A percentile compares a stretch with the other conserved stretches of the same genome.
phyloP scores from a whole-genome alignment of 768 basidiomycete genomes.

The Lentinus tigrinus region DNA sequence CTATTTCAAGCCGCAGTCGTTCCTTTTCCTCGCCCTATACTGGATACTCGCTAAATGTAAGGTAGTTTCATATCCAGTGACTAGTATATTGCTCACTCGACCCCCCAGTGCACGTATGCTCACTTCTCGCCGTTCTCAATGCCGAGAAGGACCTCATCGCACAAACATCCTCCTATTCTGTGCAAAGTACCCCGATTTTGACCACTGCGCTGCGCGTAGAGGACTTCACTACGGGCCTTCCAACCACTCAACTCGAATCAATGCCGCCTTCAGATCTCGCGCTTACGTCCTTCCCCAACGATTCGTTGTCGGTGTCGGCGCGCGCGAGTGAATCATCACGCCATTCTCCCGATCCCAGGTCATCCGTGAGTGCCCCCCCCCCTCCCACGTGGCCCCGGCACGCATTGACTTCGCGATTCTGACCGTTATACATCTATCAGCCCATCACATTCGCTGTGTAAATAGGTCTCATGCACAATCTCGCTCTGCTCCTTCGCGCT shows the following conservation, averaged over 20 bases:
- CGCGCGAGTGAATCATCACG: background rate
- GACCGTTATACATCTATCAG: background rate
- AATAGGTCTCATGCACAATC: background rate
- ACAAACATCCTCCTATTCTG: background rate
- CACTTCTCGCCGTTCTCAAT: conserved; percentile 6
- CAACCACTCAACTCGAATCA: background rate
- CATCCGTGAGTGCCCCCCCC: background rate
- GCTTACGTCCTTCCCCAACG: background rate
- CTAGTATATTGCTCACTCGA: background rate
- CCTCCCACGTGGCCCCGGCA: background rate
- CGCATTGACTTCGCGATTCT: background rate
- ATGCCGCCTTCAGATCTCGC: background rate
- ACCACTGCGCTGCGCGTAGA: conserved; percentile 5
- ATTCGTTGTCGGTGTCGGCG: background rate
- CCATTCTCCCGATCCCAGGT: background rate
- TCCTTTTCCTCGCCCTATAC: conserved; percentile 1
- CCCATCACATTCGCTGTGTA: background rate
- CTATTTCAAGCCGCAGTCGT: background rate
- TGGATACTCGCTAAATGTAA: conserved; percentile 1
- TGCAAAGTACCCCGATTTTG: background rate
- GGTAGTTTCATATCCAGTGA: background rate
- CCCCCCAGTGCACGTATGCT: conserved; percentile 1
- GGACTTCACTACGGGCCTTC: background rate
- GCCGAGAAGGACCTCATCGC: conserved; percentile 5
- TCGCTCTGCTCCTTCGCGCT: background rate